These are phyloP conservation scores for peach (Prunus persica) DNA, from an alignment of 306 rosid species.

Conservation along the genomic window DNA sequence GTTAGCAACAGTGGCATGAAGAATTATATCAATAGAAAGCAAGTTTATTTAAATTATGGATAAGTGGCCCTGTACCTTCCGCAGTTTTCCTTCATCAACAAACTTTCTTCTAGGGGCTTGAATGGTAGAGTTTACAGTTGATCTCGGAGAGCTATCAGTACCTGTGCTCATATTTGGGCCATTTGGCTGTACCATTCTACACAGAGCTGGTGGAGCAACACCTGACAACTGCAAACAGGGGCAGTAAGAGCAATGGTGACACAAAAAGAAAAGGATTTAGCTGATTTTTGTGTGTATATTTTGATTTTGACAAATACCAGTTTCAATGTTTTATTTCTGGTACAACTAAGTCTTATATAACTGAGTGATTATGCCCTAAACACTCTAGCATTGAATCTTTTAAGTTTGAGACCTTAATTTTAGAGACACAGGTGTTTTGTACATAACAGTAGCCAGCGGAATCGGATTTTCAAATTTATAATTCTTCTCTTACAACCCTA, in stretches of 20 bases:
- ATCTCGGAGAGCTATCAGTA: constrained; percentile 75
- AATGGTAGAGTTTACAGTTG: constrained; percentile 76
- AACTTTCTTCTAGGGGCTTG: constrained; percentile 96
- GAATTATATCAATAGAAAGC: constrained; percentile 14
- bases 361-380: not conserved
- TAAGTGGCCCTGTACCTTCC: constrained; percentile 55
- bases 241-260: constrained; percentile 17
- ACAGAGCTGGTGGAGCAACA: constrained; percentile 85
- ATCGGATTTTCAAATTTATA: not conserved
- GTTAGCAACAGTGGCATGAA: not conserved
- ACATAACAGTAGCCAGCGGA: not conserved
- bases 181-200: constrained; percentile 69
- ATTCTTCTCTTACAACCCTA: not conserved
- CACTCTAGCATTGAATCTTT: not conserved
- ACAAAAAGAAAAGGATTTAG: not conserved
- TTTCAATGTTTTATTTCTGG: not conserved
- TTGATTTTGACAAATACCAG: not conserved
- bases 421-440: not conserved
- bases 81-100: constrained; percentile 94
- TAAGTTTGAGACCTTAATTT: not conserved
- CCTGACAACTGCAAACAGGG: constrained; percentile 69
- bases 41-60: constrained; percentile 1
- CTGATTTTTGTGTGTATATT: not conserved
- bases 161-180: constrained; percentile 56
- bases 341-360: not conserved